These are phyloP conservation scores for Pezicula carpinea DNA, from an alignment of 2,329 filamentous ascomycete species.

Conservation along the genomic window DNA sequence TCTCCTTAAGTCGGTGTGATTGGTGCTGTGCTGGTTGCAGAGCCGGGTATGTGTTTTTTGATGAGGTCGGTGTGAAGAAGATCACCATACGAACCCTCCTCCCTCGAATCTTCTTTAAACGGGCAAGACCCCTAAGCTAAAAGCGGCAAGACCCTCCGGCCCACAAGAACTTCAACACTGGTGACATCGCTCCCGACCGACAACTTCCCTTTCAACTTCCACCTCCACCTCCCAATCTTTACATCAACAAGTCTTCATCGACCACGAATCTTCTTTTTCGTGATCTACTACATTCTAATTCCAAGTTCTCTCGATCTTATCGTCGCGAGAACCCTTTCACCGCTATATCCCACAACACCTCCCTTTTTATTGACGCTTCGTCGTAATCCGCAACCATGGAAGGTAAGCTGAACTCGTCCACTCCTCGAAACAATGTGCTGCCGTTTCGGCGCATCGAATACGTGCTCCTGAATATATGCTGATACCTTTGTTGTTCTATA, in stretches of 20 bases:
- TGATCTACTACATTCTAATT: conserved; percentile 20
- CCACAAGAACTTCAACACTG: not conserved
- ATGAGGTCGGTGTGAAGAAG: no score
- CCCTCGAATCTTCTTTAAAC: not conserved
- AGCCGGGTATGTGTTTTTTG: no score
- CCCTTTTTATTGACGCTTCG: conserved; percentile 25
- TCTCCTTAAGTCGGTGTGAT: no score
- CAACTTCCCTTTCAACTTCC: conserved; percentile 3
- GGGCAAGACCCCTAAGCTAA: not conserved
- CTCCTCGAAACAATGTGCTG: conserved; percentile 3
- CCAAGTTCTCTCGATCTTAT: conserved; percentile 18
- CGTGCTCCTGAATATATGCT: conserved; percentile 17
- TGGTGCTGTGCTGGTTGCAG: no score
- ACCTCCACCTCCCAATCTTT: conserved; percentile 11
- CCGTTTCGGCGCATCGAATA: conserved; percentile 14
- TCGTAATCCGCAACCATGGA: conserved; percentile 35
- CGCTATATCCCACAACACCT: conserved; percentile 24
- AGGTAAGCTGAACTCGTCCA: conserved; percentile 28
- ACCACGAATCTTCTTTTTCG: conserved; percentile 25
- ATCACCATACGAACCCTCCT: not conserved
- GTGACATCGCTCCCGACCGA: conserved; percentile 6
- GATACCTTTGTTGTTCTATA: conserved; percentile 40
- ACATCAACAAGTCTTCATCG: conserved; percentile 17
- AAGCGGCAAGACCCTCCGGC: conserved; percentile 1
- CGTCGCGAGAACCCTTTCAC: conserved; percentile 23